Percentiles rank a stretch among this genome's conserved stretches.
Conservation (phyloP, 768 basidiomycete species). For the Boletellus emodensis region DNA sequence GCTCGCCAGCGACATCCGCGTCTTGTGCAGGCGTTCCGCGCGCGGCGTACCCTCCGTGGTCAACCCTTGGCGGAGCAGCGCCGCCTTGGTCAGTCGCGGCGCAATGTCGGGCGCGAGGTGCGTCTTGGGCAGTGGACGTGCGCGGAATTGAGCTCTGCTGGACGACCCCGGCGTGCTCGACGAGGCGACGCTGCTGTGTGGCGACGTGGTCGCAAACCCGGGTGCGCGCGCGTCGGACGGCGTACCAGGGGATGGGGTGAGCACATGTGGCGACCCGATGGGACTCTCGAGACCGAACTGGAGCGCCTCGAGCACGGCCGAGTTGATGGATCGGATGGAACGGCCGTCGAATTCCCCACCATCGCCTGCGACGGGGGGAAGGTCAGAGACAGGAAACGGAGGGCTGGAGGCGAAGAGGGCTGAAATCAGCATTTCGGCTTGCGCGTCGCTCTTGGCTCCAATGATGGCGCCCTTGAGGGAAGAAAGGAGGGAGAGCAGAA, state of each 20-base stretch:
- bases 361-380: conserved; percentile 43
- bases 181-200: conserved; percentile 28
- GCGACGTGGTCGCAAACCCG: conserved; percentile 11
- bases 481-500: conserved; percentile 76
- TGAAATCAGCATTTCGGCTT: conserved; percentile 76
- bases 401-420: conserved; percentile 81
- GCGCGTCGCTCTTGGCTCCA: conserved; percentile 61
- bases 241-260: conserved; percentile 33
- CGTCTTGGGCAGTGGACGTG: conserved; percentile 63
- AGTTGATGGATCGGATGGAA: conserved; percentile 42
- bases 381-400: conserved; percentile 66
- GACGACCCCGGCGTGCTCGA: conserved; percentile 31
- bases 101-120: conserved; percentile 62
- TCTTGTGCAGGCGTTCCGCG: conserved; percentile 5
- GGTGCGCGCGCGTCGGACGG: conserved; percentile 20
- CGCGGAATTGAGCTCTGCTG: conserved; percentile 56
- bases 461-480: conserved; percentile 52
- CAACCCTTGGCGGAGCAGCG: conserved; percentile 66
- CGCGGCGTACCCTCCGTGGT: conserved; percentile 35
- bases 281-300: conserved; percentile 38
- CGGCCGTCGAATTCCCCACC: conserved; percentile 34
- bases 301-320: conserved; percentile 45
- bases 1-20: conserved; percentile 34
- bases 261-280: conserved; percentile 39
- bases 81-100: conserved; percentile 73